Evolutionary conservation across 1,284 basidiomycete species (phyloP), one percentile per base, ranked within the genome.

Genomic region (Erythrobasidium hasegawianum): DNA sequence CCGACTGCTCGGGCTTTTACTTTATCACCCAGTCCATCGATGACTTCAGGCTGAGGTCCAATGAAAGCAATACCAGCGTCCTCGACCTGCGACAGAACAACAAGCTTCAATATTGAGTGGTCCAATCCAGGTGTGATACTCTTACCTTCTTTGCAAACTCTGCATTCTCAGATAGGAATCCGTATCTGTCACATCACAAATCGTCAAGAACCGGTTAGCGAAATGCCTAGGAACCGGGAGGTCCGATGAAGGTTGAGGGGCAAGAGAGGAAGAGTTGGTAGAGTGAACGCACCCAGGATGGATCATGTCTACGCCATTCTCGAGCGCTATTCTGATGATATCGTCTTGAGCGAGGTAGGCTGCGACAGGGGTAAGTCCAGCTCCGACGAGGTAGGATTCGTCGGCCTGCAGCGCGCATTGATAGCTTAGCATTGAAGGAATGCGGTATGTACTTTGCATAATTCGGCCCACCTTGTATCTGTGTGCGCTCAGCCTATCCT

Each of bases 331-430:
- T 69, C 86, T 74, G 79, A 99, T 90, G 79, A 99, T 98, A 76
- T 97, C 93, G 73, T 97, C 92, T 77, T 97, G 94, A 16, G 92
- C 88, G 70, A 99, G 87, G 80, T 99, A 99, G 20, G 96, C 96
- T 29, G 83, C 93, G 59, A 98, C 96, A 43, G 96, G 96, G 14
- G 92, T 89, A 67, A 97, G 80, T 24, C 95, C 95, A 75, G 90
- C 91, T 70, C 96, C 96, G 72, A 98, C 95, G 78, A 94, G 89
- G 80, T 97, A 98, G 0, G 95, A 94, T 80, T 98, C 95, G 79
- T 99, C 96, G 70, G 94, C 90, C 90, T 93, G 73, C 27, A 41
- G n/a, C 22, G 16, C 29, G 41, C 1, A 26, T 53, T 22, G n/a
- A 43, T 16, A 24, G n/a, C 27, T 10, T 20, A 16, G 9, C 24